Evolutionary conservation across 2,329 filamentous ascomycete species (phyloP).

Genomic region (Thelonectria rubi): DNA sequence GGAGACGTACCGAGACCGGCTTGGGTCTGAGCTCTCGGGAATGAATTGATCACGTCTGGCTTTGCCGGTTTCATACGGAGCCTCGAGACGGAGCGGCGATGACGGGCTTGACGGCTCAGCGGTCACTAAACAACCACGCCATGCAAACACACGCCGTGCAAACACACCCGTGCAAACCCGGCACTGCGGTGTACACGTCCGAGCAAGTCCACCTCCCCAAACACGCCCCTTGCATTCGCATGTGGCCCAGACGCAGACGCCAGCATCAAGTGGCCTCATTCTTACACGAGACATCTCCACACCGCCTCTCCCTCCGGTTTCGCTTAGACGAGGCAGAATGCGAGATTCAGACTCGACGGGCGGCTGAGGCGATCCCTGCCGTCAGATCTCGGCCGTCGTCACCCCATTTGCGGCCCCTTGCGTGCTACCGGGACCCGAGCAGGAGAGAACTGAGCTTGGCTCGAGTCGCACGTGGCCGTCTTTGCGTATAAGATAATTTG

Average conservation of each 20-base stretch:
- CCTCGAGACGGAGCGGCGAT: not conserved
- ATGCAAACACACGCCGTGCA: not conserved
- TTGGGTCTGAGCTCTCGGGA: not conserved
- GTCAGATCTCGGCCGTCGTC: slow-evolving; percentile 6
- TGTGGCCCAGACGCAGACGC: not conserved
- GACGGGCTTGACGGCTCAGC: not conserved
- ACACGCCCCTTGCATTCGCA: not conserved
- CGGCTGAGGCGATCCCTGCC: not conserved
- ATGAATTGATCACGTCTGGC: not conserved
- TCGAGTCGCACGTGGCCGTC: not conserved
- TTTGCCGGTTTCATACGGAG: not conserved
- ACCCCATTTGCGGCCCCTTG: slow-evolving; percentile 5
- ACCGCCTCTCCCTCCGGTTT: slow-evolving; percentile 3
- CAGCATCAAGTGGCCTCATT: slow-evolving; percentile 7
- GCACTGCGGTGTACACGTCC: not conserved
- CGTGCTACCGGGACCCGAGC: not conserved
- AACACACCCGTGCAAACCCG: not conserved
- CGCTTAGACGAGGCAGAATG: not conserved
- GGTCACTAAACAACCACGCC: not conserved
- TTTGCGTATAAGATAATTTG: slow-evolving; percentile 5
- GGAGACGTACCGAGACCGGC: not conserved
- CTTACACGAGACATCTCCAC: slow-evolving; percentile 10
- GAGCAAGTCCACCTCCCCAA: not conserved
- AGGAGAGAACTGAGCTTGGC: not conserved
- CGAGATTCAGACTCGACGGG: not conserved